A percentile compares a stretch with the other conserved stretches of the same genome.
phyloP scores from a whole-genome alignment of 352 stramenopile genomes.

The Globisporangium ultimum region DNA sequence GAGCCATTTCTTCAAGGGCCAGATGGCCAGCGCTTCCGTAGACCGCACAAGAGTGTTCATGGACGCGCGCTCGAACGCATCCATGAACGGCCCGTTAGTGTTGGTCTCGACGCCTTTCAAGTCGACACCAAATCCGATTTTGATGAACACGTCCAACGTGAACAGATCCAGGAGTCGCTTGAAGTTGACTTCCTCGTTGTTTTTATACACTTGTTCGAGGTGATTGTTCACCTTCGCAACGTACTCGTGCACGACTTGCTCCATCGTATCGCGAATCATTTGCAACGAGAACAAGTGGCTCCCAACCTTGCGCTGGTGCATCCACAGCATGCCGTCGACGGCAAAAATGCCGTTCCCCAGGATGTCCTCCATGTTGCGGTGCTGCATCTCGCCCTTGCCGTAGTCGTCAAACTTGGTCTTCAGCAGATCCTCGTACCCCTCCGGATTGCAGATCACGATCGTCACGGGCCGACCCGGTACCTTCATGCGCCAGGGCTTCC shows the following conservation, averaged over 20 bases:
- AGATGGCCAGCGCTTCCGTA: constrained; percentile 17
- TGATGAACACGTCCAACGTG: constrained; percentile 55
- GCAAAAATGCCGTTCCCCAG: constrained; percentile 62
- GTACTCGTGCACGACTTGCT: constrained; percentile 16
- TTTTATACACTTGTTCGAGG: background rate
- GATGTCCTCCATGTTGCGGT: constrained; percentile 25
- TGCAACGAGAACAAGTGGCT: constrained; percentile 77
- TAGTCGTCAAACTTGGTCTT: constrained; percentile 56
- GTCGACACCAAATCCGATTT: constrained; percentile 54
- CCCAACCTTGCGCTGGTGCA: constrained; percentile 60
- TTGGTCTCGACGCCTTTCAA: constrained; percentile 21
- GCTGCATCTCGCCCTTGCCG: constrained; percentile 36
- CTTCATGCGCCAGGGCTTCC: constrained; percentile 12
- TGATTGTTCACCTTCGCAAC: constrained; percentile 8
- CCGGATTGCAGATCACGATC: constrained; percentile 21
- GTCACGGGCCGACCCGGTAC: constrained; percentile 2
- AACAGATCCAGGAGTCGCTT: constrained; percentile 35
- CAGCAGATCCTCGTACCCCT: constrained; percentile 29
- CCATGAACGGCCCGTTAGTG: constrained; percentile 19
- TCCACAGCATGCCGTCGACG: constrained; percentile 38
- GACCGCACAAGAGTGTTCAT: constrained; percentile 15
- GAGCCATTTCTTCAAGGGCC: constrained; percentile 20
- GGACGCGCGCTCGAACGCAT: constrained; percentile 29
- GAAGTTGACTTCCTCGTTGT: constrained; percentile 8
- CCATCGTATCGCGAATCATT: constrained; percentile 33